Percentiles rank a stretch among this genome's conserved stretches.
phyloP scores from a whole-genome alignment of 768 basidiomycete species.

The Termitomyces sp. region DNA sequence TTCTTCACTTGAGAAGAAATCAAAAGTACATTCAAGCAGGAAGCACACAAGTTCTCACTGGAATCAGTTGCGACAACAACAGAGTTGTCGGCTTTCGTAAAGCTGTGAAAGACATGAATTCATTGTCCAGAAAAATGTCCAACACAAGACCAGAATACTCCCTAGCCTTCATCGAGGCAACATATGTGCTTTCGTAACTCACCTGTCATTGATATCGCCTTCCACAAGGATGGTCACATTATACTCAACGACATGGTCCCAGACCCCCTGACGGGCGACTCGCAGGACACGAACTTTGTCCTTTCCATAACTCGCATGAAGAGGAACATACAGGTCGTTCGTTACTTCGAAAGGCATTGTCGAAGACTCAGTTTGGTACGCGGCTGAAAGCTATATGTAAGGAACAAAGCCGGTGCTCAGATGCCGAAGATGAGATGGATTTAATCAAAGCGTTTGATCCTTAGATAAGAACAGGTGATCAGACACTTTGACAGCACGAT shows the following conservation, averaged over 20 bases:
- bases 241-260: slow-evolving; percentile 81
- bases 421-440: no score
- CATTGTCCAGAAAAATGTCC: background rate
- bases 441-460: no score
- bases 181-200: no score
- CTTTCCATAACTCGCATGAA: slow-evolving; percentile 74
- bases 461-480: background rate
- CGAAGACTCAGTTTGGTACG: background rate
- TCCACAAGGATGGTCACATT: slow-evolving; percentile 77
- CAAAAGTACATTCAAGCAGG: background rate
- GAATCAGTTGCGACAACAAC: slow-evolving; percentile 91
- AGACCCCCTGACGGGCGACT: slow-evolving; percentile 63
- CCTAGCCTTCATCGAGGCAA: no score
- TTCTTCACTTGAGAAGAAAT: slow-evolving; percentile 49
- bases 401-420: background rate
- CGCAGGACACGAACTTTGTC: slow-evolving; percentile 84
- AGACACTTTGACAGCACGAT: no score
- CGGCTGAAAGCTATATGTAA: background rate
- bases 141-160: background rate
- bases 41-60: slow-evolving; percentile 41
- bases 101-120: slow-evolving; percentile 37
- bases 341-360: slow-evolving; percentile 1
- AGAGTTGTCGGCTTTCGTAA: slow-evolving; percentile 84
- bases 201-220: slow-evolving; percentile 79
- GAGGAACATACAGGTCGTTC: background rate